Base-by-base conservation (phyloP, 805 yeast genomes). In the Sugiyamaella smithiae region DNA sequence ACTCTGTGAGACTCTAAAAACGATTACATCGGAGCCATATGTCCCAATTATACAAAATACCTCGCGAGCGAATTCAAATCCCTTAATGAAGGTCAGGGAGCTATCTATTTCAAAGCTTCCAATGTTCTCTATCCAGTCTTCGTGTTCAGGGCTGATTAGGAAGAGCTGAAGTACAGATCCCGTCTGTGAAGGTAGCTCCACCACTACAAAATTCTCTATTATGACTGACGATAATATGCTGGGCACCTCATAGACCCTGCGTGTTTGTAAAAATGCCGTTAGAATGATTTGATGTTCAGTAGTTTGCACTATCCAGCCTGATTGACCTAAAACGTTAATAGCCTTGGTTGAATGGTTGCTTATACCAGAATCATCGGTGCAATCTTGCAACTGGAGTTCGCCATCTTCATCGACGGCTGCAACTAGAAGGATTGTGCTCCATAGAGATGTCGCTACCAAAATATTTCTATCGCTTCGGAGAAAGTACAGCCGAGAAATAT, bases 321-420 rank as follows among this genome's bases (percentile, higher is more conserved):
- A 32, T 12, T 32, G 26, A n/a, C 37, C 31, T 16, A 49, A 14
- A n/a, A 32, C 19, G 16, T 31, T 38, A 4, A 47, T 40, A 3
- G 49, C 23, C 20, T 45, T 26, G 6, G 55, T 49, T 38, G 49
- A 45, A 8, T 28, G 11, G 8, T 38, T 29, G 8, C 17, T 22
- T 5, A 51, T 11, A 2, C 57, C 57, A 38, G 52, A 41, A 9
- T 45, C 44, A 9, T 41, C 40, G 9, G 48, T 38, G 6, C 43
- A 31, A 31, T 45, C 47, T 17, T 29, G 35, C 8, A 53, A 33
- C 14, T 41, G 38, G 14, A 51, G 54, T 19, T 33, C 42, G 11
- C 41, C 51, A n/a, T 37, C 43, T 33, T 28, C 33, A 33, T 19
- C 46, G 19, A 25, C 19, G 12, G 20, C 14, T 14, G n/a, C 22